These are phyloP conservation scores for Russula virescens DNA, from an alignment of 768 basidiomycete species.

Conservation along the genomic window DNA sequence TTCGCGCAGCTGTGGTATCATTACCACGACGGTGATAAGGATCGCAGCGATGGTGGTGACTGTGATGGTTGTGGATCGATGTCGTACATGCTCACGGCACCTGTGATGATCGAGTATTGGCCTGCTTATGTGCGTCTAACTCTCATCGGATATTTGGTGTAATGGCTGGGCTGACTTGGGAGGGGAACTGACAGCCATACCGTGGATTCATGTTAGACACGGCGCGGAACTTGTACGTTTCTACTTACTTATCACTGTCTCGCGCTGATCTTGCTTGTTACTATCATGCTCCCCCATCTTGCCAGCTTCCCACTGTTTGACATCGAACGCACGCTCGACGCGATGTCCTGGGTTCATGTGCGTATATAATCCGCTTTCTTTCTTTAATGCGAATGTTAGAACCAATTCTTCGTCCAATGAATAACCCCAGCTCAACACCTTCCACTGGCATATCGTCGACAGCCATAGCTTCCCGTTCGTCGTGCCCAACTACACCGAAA, in stretches of 20 bases:
- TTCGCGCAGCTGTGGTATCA: conserved; percentile 48
- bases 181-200: conserved; percentile 45
- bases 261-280: background rate
- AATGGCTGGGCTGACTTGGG: background rate
- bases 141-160: background rate
- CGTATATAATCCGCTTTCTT: background rate
- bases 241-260: background rate
- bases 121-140: conserved; percentile 47
- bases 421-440: conserved; percentile 37
- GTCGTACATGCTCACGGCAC: conserved; percentile 38
- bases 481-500: conserved; percentile 35
- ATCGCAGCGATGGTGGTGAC: conserved; percentile 4
- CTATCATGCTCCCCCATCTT: background rate
- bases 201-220: conserved; percentile 81
- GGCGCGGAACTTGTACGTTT: conserved; percentile 53
- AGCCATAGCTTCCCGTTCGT: conserved; percentile 47
- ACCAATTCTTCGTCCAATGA: too few relatives aligned
- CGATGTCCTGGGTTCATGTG: conserved; percentile 23
- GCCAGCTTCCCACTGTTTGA: conserved; percentile 3
- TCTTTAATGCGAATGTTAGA: too few relatives aligned
- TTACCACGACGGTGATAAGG: conserved; percentile 18
- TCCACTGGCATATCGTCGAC: conserved; percentile 47
- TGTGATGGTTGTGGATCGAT: background rate
- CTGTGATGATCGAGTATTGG: conserved; percentile 39
- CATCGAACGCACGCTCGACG: conserved; percentile 14